Evolutionary conservation across 2,329 filamentous ascomycete species (phyloP), one percentile per base, ranked within the genome.

Genomic region (Xylariaceae sp.): DNA sequence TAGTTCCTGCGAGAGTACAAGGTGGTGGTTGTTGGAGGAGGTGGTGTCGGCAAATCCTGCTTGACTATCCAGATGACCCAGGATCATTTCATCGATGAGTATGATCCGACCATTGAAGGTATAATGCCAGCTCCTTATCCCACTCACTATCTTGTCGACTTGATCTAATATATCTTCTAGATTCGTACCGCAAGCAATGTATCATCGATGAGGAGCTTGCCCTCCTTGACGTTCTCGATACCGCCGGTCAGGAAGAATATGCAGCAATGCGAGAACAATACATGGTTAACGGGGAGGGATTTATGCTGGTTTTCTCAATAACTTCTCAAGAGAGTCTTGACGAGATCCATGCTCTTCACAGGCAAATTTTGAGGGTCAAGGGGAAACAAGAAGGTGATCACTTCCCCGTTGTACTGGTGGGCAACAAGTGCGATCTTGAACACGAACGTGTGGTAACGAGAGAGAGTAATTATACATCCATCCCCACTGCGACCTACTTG

Each of bases 131-230:
- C 26, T 30, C 21, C 39, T 13, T 44, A 30, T 54, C 43, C 27
- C 41, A 18, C 20, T 33, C 33, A 4, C n/a, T 16, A 20, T 26
- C 27, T n/a, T 23, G 15, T 32, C 24, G 13, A 23, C 36, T 24
- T 40, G 32, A 49, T 62, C 68, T 50, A 70, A 63, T 40, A 5
- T 23, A 24, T 73, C 30, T 32, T 5, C 15, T 53, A 99, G 94
- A 99, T 73, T 97, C 94, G 60, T 99, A 99, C 82, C 92, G 94
- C 80, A 99, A 99, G 87, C 94, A 97, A 83, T 97, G 94, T 75
- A 88, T 96, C 67, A 96, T 99, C 73, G 94, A 99, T 73, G 94
- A 97, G 67, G 94, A 99, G 77, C 92, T 97, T 64, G 94, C 94
- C 45, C 84, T 99, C 57, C 88, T 99, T 75, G 94, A 99, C 75